Evolutionary conservation across 2,329 filamentous ascomycete species (phyloP).

Genomic region (Pestalotiopsis fici): DNA sequence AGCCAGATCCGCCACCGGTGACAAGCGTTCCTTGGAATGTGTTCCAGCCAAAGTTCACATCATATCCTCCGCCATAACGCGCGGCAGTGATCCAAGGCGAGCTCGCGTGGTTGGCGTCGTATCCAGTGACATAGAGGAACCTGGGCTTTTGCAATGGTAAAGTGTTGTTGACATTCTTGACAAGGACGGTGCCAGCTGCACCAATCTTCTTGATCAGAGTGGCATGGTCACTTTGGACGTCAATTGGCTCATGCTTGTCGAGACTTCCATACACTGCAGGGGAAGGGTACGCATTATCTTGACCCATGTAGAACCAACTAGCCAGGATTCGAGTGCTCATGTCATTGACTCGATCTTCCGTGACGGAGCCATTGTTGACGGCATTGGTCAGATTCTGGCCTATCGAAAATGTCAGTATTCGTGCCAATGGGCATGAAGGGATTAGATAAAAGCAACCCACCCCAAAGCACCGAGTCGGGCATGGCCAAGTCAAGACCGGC

Average conservation of each 20-base stretch:
- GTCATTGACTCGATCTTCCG: slow-evolving; percentile 77
- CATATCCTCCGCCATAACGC: slow-evolving; percentile 15
- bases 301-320: slow-evolving; percentile 82
- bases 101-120: slow-evolving; percentile 48
- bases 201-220: slow-evolving; percentile 75
- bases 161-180: slow-evolving; percentile 66
- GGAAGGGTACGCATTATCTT: slow-evolving; percentile 69
- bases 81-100: slow-evolving; percentile 47
- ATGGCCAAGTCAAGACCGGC: slow-evolving; percentile 11
- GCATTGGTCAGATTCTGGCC: slow-evolving; percentile 68
- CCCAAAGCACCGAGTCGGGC: slow-evolving; percentile 15
- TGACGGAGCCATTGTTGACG: slow-evolving; percentile 78
- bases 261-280: slow-evolving; percentile 61
- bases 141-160: slow-evolving; percentile 20
- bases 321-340: slow-evolving; percentile 85
- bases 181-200: slow-evolving; percentile 74
- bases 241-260: slow-evolving; percentile 63
- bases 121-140: slow-evolving; percentile 16
- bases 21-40: slow-evolving; percentile 69
- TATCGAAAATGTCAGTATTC: slow-evolving; percentile 23
- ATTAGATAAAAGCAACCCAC: slow-evolving; percentile 18
- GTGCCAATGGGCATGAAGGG: not conserved
- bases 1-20: slow-evolving; percentile 85
- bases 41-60: slow-evolving; percentile 14
- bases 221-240: slow-evolving; percentile 74